A percentile compares a stretch with the other conserved stretches of the same genome.
Conservation (phyloP, 2,329 filamentous ascomycete genomes). For the Paraphaeosphaeria minitans region DNA sequence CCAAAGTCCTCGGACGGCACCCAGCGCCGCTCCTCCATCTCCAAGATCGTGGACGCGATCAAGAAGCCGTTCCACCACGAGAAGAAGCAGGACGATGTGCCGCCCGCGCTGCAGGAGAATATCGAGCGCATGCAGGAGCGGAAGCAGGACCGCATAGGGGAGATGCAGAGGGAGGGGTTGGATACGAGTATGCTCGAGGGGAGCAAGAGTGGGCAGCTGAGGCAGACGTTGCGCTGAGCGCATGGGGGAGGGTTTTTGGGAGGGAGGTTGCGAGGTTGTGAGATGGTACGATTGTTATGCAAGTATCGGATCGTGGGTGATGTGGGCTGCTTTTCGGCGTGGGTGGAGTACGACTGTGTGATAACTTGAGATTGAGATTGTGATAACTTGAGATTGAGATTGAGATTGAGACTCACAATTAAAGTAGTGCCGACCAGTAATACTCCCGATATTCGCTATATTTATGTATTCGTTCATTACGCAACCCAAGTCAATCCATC, state of each 20-base stretch:
- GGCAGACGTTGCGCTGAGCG: neutral
- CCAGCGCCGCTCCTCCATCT: neutral
- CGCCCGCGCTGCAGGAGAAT: conserved; percentile 2
- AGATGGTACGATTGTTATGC: too few species aligned
- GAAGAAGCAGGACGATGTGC: neutral
- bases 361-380: too few species aligned
- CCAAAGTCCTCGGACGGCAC: neutral
- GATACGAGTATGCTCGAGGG: conserved; percentile 10
- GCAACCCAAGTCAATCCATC: neutral
- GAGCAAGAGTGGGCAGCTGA: neutral
- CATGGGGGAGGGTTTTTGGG: too few species aligned
- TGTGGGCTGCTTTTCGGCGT: too few species aligned
- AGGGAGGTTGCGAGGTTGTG: too few species aligned
- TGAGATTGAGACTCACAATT: too few species aligned
- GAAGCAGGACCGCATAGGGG: neutral
- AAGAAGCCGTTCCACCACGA: conserved; percentile 4
- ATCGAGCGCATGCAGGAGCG: conserved; percentile 1
- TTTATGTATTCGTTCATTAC: neutral
- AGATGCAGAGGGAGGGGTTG: conserved; percentile 8
- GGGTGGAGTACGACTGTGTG: too few species aligned
- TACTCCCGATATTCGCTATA: neutral
- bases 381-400: too few species aligned
- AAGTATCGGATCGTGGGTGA: too few species aligned
- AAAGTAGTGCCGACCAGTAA: too few species aligned
- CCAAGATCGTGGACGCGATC: conserved; percentile 4